phyloP scores from a whole-genome alignment of 2,329 filamentous ascomycete species.

The Beauveria asiatica region DNA sequence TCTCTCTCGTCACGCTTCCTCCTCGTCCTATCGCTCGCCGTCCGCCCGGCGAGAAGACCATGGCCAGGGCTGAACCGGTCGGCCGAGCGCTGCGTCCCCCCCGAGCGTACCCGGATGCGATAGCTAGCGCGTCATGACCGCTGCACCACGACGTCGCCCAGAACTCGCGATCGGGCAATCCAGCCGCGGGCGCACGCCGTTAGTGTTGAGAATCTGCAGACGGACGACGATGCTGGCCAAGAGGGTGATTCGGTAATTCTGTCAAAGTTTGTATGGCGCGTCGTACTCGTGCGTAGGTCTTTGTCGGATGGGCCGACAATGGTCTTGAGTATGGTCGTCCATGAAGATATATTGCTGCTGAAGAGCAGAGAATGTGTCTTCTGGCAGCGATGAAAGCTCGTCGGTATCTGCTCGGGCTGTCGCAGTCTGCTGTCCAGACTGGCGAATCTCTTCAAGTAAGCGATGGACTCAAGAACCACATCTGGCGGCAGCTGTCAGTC shows the following conservation, averaged over 20 bases:
- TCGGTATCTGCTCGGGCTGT: neutral
- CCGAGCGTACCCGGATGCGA: slow-evolving; percentile 15
- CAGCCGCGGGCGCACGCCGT: slow-evolving; percentile 15
- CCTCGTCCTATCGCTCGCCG: neutral
- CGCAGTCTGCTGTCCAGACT: neutral
- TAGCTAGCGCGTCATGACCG: slow-evolving; percentile 18
- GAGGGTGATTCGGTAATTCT: slow-evolving; percentile 27
- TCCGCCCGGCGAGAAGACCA: neutral
- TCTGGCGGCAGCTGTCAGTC: neutral
- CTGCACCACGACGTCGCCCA: slow-evolving; percentile 15
- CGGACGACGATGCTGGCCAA: slow-evolving; percentile 28
- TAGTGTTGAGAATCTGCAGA: slow-evolving; percentile 23
- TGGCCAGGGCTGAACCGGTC: neutral
- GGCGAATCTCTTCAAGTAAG: neutral
- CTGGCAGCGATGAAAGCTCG: neutral
- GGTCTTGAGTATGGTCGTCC: slow-evolving; percentile 10
- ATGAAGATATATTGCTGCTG: neutral
- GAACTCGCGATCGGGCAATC: slow-evolving; percentile 18
- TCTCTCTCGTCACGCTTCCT: neutral
- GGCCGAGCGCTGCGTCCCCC: neutral
- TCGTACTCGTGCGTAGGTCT: slow-evolving; percentile 18
- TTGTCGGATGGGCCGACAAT: slow-evolving; percentile 12
- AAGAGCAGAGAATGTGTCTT: neutral
- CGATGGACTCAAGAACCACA: neutral
- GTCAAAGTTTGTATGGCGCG: slow-evolving; percentile 28